A percentile compares a stretch with the other conserved stretches of the same genome.
Conservation (phyloP, 2,329 filamentous ascomycete genomes). For the Diaporthe sp. region DNA sequence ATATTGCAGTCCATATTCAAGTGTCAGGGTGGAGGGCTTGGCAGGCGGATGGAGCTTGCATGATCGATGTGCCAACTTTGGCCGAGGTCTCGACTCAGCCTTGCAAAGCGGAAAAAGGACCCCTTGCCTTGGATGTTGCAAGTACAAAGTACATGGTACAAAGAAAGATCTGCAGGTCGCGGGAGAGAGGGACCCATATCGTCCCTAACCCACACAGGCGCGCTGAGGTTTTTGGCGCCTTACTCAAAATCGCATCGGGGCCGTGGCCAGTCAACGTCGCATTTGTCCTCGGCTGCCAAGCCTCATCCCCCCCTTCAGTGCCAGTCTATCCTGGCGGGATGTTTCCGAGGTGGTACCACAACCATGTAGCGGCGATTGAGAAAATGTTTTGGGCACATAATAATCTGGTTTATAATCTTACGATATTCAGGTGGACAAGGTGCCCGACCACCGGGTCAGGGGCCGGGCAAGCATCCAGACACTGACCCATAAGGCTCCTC, state of each 20-base stretch:
- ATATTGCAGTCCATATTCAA: slow-evolving; percentile 16
- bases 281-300: slow-evolving; percentile 13
- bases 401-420: background rate
- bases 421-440: slow-evolving; percentile 8
- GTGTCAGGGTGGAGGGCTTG: slow-evolving; percentile 14
- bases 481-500: slow-evolving; percentile 8
- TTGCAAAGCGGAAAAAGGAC: background rate
- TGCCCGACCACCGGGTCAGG: background rate
- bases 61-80: background rate
- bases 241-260: slow-evolving; percentile 13
- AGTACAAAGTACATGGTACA: background rate
- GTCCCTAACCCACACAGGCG: background rate
- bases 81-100: slow-evolving; percentile 23
- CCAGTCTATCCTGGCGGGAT: slow-evolving; percentile 1
- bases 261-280: slow-evolving; percentile 10
- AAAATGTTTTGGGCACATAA: slow-evolving; percentile 3
- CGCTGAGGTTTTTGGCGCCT: slow-evolving; percentile 8
- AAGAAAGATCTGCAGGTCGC: background rate
- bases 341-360: slow-evolving; percentile 24
- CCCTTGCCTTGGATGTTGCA: background rate
- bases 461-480: background rate
- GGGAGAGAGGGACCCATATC: background rate
- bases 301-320: background rate
- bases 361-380: background rate
- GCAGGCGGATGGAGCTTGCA: background rate